Base-by-base conservation (phyloP, 148 eudicot species). In the Rhododendron williamsianum region DNA sequence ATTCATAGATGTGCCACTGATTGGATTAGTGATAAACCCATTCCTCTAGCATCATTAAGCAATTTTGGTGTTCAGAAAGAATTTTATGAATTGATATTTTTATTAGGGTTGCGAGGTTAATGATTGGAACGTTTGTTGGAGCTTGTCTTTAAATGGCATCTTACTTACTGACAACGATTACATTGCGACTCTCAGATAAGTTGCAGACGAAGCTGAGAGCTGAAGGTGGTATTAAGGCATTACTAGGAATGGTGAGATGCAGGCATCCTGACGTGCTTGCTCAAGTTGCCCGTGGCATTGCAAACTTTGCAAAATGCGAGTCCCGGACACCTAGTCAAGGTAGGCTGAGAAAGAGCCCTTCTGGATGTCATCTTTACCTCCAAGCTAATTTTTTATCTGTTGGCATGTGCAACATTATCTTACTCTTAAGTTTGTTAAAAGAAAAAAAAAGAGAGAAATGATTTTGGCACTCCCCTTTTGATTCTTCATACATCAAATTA, bases 271-370 rank as follows among this genome's bases (percentile, higher is more conserved):
- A 94, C 84, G 98, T 96, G 86, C 95, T 94, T 87, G 96, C 98
- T 86, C 98, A 96, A 93, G 96, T 94, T 88, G 98, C 98, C 79
- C 98, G 98, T 84, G 98, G 98, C 82, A 92, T 96, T 86, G 98
- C 98, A 65, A 96, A 94, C 74, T 96, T 96, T 85, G 98, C 98
- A 76, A 96, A 96, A 91, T 96, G 98, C 84, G 98, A 96, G 87
- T 96, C 98, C 45, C 92, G 94, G 80, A 93, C 96, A 78, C 90
- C 94, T 46, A 86, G 93, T 87, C 98, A 94, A 93, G 98, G 98
- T 95, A 84, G 83, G 60, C 69, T 67, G 83, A 46, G 54, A 73
- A 21, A 83, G 46, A 33, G 63, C 30, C 38, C 10, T 52, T 83
- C 38, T 10, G 36, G 33, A 38, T 65, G 3, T 46, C 46, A 72